Evolutionary conservation across 208 protist genomes (phyloP).

Genomic region (Leishmania gerbilli): DNA sequence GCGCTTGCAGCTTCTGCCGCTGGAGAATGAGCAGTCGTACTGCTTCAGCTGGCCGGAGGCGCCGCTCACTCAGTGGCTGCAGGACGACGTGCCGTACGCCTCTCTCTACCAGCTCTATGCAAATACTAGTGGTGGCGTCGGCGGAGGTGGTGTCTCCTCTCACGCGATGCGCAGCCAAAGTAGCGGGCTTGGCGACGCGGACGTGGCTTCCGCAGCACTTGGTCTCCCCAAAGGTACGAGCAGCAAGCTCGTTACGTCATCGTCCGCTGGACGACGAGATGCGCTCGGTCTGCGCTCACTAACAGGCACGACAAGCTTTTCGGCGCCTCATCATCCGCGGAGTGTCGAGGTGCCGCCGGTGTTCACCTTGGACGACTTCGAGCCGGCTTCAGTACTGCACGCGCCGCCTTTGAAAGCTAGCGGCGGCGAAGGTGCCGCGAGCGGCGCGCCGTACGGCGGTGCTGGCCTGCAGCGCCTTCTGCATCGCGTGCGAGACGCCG

Average conservation of each 20-base stretch:
- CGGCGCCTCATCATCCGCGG: slow-evolving; percentile 1
- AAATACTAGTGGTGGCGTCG: not conserved
- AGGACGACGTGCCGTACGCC: slow-evolving; percentile 19
- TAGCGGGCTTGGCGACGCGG: not conserved
- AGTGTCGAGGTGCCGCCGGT: slow-evolving; percentile 26
- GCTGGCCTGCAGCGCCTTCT: not conserved
- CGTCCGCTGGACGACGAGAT: not conserved
- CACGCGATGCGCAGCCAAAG: not conserved
- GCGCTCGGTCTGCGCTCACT: not conserved
- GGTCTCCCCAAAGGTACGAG: not conserved
- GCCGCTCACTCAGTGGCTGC: slow-evolving; percentile 36
- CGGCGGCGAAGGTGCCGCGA: not conserved
- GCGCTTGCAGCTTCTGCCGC: slow-evolving; percentile 43
- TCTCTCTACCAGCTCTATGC: slow-evolving; percentile 26
- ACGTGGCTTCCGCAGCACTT: not conserved
- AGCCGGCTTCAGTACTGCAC: not conserved
- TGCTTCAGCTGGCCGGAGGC: slow-evolving; percentile 86
- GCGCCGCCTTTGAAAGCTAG: not conserved
- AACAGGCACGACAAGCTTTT: not conserved
- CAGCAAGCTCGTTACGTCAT: not conserved
- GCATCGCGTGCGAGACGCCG: not conserved
- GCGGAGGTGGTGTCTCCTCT: slow-evolving; percentile 7
- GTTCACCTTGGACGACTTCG: slow-evolving; percentile 10
- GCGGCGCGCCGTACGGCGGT: not conserved
- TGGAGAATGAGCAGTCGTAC: slow-evolving; percentile 80